Evolutionary conservation across 495 filamentous ascomycete genomes (phyloP), one percentile per base, ranked within the genome.

Genomic region (Hypoxylon lienhwacheense): DNA sequence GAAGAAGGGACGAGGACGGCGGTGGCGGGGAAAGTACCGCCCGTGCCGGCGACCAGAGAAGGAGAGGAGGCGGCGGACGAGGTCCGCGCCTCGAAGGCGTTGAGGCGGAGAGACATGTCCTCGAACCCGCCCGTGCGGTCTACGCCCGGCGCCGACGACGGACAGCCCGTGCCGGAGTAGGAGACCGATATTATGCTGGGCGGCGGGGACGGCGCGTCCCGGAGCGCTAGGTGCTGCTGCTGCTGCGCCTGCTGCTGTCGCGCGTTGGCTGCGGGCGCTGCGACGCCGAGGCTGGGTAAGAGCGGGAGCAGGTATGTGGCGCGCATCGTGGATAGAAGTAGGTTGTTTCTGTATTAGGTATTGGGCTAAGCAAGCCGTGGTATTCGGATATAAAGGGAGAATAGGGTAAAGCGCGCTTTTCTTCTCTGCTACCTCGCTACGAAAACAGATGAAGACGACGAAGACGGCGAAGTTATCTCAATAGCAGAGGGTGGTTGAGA

Each of bases 141-240:
- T 10, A 66, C 63, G 19, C 29, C 59, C 31, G 68, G 66, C 15
- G 70, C 51, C 16, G 64, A 40, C 31, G 57, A 61, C 21, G 61
- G 47, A 34, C 73, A 76, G 5, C 73, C 73, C 60, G 26, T 68
- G 43, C 73, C 73, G 10, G 69, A 71, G 52, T 67, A 76, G 22
- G 47, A 53, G 29, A 76, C 63, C 16, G 60, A 69, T 7, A 51
- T 62, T 53, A 76, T 69, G 22, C 44, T 39, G 2, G 70, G 67
- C 3, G 62, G 24, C 6, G 58, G 24, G 4, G 56, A 52, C 4
- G 68, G 63, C 2, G 48, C 48, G 7, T 63, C 61, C 32, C 56
- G 54, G 5, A 55, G 17, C 8, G 32, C 19, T 1, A 50, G 24
- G 29, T 45, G 20, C 10, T 24, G 26, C n/a, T n/a, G n/a, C n/a